phyloP scores from a whole-genome alignment of 768 basidiomycete genomes.

The Hortiboletus campestris region DNA sequence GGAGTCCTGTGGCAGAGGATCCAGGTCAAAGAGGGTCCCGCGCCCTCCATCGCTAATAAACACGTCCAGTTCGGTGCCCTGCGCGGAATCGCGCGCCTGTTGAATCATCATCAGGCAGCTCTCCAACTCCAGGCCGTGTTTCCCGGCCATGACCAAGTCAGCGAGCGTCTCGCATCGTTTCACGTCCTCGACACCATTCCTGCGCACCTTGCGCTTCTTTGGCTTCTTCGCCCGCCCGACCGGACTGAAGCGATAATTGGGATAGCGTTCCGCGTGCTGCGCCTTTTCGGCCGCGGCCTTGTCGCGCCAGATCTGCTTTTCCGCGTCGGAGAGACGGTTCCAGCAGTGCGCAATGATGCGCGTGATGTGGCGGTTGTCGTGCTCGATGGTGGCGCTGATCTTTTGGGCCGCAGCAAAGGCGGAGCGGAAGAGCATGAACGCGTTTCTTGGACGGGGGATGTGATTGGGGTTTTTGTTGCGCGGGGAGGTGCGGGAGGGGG shows the following conservation, averaged over 20 bases:
- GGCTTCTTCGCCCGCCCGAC: conserved; percentile 42
- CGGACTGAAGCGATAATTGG: conserved; percentile 56
- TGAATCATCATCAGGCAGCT: conserved; percentile 40
- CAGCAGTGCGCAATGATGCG: conserved; percentile 55
- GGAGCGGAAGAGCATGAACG: conserved; percentile 60
- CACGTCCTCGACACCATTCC: conserved; percentile 48
- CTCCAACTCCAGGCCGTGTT: conserved; percentile 47
- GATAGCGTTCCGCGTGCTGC: conserved; percentile 47
- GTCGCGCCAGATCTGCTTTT: conserved; percentile 50
- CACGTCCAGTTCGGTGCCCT: background rate
- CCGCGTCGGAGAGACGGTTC: conserved; percentile 48
- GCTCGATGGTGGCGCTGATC: conserved; percentile 47
- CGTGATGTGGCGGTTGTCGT: conserved; percentile 57
- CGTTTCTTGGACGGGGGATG: conserved; percentile 40
- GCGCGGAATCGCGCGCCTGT: background rate
- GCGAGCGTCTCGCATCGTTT: conserved; percentile 51
- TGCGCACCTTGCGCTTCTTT: conserved; percentile 49
- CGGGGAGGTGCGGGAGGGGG: conserved; percentile 26
- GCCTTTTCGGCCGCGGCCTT: conserved; percentile 52
- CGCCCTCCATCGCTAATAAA: background rate
- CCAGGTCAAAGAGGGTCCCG: background rate
- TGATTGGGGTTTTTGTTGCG: conserved; percentile 41
- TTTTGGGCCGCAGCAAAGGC: conserved; percentile 55
- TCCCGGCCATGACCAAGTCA: conserved; percentile 48
- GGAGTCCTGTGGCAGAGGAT: background rate